phyloP scores from a whole-genome alignment of 352 stramenopile species.

The Globisporangium yorkense region DNA sequence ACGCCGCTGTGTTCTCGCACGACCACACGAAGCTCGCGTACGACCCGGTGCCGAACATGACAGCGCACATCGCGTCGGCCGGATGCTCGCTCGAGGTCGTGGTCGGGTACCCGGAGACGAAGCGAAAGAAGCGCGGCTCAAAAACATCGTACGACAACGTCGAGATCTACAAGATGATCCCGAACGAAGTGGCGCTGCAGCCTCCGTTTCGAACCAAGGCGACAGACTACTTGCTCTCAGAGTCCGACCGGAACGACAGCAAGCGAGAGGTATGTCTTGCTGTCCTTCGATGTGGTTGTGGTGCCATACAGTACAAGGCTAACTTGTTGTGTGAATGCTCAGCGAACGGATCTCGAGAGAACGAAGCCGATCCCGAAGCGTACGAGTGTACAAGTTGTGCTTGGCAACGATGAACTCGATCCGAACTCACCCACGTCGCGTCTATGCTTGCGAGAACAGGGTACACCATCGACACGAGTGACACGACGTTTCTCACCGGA shows the following conservation, averaged over 20 bases:
- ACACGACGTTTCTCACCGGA: slow-evolving; percentile 74
- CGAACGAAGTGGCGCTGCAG: slow-evolving; percentile 50
- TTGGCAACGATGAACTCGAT: not conserved
- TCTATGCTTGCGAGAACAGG: not conserved
- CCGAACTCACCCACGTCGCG: not conserved
- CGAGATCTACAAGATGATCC: slow-evolving; percentile 81
- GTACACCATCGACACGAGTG: slow-evolving; percentile 32
- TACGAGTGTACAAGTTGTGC: slow-evolving; percentile 2
- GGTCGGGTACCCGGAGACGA: slow-evolving; percentile 58
- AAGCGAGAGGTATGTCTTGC: slow-evolving; percentile 17
- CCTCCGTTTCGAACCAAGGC: slow-evolving; percentile 45
- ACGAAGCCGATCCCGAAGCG: slow-evolving; percentile 8
- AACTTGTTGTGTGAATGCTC: not conserved
- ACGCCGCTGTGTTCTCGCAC: slow-evolving; percentile 52
- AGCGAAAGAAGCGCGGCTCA: slow-evolving; percentile 44
- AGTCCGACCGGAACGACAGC: slow-evolving; percentile 20
- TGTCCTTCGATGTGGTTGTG: not conserved
- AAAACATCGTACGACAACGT: slow-evolving; percentile 62
- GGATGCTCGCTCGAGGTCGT: slow-evolving; percentile 30
- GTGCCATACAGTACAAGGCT: not conserved
- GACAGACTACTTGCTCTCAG: slow-evolving; percentile 32
- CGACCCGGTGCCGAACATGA: slow-evolving; percentile 61
- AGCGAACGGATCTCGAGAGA: slow-evolving; percentile 5
- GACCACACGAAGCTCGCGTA: slow-evolving; percentile 64
- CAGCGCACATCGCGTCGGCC: slow-evolving; percentile 22